Base-by-base conservation (phyloP, 345 rosid genomes). In the Camelina sativa region DNA sequence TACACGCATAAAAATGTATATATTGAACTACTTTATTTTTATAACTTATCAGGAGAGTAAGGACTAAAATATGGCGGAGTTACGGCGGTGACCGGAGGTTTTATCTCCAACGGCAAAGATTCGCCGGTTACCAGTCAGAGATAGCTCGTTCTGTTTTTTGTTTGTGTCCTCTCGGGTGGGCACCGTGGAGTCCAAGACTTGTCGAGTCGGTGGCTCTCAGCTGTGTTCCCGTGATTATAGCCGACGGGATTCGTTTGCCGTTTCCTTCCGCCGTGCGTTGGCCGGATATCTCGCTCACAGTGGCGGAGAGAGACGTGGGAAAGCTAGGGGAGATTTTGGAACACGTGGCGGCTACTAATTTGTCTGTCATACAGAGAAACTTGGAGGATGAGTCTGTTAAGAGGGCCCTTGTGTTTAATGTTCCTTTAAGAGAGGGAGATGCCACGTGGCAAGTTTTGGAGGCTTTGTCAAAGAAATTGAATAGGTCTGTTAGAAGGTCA, bases 131-230 rank as follows among this genome's bases (percentile, higher is more conserved):
- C 90, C 95, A 85, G 82, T 84, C 92, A 63, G 98, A 94, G 68
- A 91, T 94, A 2, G 87, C 74, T 6, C 88, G 96, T 32, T 94
- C 98, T 0, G 86, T 87, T 28, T 94, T 91, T 57, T 94, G 98
- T 71, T 72, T 94, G 19, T 91, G 97, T 64, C 98, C 98, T 0
- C 83, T 94, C 0, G 98, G 98, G 44, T 94, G 98, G 98, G 98
- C 98, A 72, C 97, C 98, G 1, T 94, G 98, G 98, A 94, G 96
- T 35, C 98, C 98, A 3, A 85, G 98, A 55, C 85, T 94, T 20
- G 97, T 92, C 5, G 98, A 94, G 69, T 87, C 98, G 0, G 93
- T 88, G 6, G 92, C 73, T 0, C 82, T 94, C 55, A 97, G 97
- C 0, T 94, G 98, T 48, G 89, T 94, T 22, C 98, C 98, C 1